Evolutionary conservation across 1,139 yeast species (phyloP).

Genomic region (Candida sanyaensis): DNA sequence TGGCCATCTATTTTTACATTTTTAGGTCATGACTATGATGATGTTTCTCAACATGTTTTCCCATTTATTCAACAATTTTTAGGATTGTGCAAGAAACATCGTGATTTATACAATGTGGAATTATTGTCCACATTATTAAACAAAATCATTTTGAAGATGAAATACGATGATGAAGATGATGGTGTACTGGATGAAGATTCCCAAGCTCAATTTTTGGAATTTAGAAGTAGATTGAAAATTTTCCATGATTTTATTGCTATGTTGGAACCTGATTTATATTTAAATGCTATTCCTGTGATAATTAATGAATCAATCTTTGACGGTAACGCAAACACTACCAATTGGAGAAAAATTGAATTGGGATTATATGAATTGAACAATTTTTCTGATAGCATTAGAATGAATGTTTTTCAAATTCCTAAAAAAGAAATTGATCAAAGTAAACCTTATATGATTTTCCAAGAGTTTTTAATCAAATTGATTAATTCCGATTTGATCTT

Average conservation of each 20-base stretch:
- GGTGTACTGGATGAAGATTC: conserved; percentile 65
- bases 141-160: conserved; percentile 75
- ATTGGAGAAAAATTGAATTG: conserved; percentile 85
- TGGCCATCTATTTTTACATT: conserved; percentile 76
- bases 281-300: conserved; percentile 67
- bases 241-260: conserved; percentile 87
- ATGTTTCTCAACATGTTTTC: conserved; percentile 79
- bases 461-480: conserved; percentile 64
- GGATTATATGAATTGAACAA: conserved; percentile 81
- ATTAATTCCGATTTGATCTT: conserved; percentile 56
- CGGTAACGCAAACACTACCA: conserved; percentile 20
- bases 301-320: conserved; percentile 60
- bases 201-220: conserved; percentile 73
- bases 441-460: conserved; percentile 61
- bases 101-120: conserved; percentile 36
- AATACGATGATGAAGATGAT: conserved; percentile 74
- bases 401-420: conserved; percentile 67
- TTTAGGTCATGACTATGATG: conserved; percentile 83
- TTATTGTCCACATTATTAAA: conserved; percentile 64
- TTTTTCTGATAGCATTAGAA: conserved; percentile 78
- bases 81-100: conserved; percentile 64
- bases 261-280: conserved; percentile 70
- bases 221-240: conserved; percentile 68
- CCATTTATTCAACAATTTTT: conserved; percentile 78
- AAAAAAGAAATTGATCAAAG: conserved; percentile 62